Base-by-base conservation (phyloP, 176 grass and related monocot genomes). In the Carex scoparia region DNA sequence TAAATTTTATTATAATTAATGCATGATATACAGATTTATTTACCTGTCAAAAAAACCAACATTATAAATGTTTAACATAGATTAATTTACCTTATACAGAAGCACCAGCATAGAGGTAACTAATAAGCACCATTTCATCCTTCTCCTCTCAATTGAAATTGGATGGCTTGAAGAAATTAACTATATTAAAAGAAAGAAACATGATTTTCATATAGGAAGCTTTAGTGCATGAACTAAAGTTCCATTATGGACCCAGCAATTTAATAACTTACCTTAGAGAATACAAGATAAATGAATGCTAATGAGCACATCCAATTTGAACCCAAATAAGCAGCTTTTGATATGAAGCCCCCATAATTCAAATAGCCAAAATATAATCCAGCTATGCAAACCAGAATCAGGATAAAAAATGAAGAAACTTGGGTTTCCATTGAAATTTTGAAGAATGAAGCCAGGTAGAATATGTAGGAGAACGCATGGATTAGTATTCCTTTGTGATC, bases 401-500 rank as follows among this genome's bases (percentile, higher is more conserved):
- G 38, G 38, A 66, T 82, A 66, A 44, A 48, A 51, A 65, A 4
- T 14, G 58, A 82, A 66, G 61, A 82, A 82, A 65, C 33, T 28
- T 48, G 19, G 11, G 33, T 4, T 48, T 44, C 1, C 42, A 15
- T 30, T 66, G 42, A 48, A 32, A 56, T 64, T 14, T 27, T 14
- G 31, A 46, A 44, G 59, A 82, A 64, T 66, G 62, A 46, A 66
- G 32, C 9, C 4, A 82, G 62, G 80, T 64, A 82, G 61, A 66
- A 65, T 23, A 82, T 4, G 27, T 82, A 82, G 66, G 80, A 82
- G 7, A 82, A 51, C 0, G 80, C 59, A 66, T 82, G 59, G 42
- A 82, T 82, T 46, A 48, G 9, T 64, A 82, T 82, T 65, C 80
- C 80, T 66, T 23, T 82, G 18, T 82, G 38, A 82, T 82, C 80